Base-by-base conservation (phyloP, 169 alveolate species). In the Plasmodium knowlesi region DNA sequence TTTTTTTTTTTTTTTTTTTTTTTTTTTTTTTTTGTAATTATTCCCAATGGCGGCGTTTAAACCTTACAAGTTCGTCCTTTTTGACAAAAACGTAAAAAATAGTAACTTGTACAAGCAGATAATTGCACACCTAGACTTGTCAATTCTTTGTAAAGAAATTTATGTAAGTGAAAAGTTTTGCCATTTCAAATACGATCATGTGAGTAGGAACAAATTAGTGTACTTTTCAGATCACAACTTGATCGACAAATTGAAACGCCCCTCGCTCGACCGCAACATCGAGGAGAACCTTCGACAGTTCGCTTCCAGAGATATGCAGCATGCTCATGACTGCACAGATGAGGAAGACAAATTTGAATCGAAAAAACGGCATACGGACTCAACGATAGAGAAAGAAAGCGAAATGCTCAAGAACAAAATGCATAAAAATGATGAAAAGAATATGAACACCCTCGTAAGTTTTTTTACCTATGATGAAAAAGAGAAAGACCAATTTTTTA, bases 111-210 rank as follows among this genome's bases (percentile, higher is more conserved):
- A 89, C 79, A 80, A 43, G 34, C 80, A 70, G 54, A 61, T 89
- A 70, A 89, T 89, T 25, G 30, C 82, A 25, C 74, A 61, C 54
- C 90, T 89, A 12, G 74, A 89, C 16, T 81, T 80, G 25, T 89
- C 94, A 57, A 22, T 89, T 46, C 67, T 89, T 22, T 89, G 94
- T 57, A 73, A 89, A 80, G 94, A 89, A 70, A 89, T 89, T 50
- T 89, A 81, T 43, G 16, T 89, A 61, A 89, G 19, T 81, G 94
- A 89, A 43, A 43, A 79, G 32, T 67, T 70, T 78, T 37, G 72
- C n/a, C 71, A 70, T 16, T 79, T 79, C 67, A 79, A 61, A 9
- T 89, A 89, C 50, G 90, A 89, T 14, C 28, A 61, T 41, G n/a
- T 79, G 12, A 57, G 83, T 39, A 57, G 53, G 73, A 80, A 89